These are phyloP conservation scores for Rhodotorula sphaerocarpa DNA, from an alignment of 768 basidiomycete species.

Conservation along the genomic window DNA sequence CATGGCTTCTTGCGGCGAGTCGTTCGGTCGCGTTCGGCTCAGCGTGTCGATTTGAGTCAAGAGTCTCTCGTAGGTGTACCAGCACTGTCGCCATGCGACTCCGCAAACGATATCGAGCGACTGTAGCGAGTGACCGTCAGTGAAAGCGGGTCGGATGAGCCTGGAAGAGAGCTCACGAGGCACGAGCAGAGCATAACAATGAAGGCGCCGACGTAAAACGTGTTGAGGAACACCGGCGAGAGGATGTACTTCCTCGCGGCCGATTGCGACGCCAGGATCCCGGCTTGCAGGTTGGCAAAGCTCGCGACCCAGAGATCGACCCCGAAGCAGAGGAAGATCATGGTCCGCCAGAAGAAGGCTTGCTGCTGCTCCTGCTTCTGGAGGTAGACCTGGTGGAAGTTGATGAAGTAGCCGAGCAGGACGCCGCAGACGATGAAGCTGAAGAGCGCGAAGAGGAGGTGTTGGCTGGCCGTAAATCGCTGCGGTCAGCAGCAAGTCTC, in stretches of 20 bases:
- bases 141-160: too few relatives aligned
- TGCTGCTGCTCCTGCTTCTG: background rate
- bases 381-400: background rate
- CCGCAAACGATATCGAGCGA: background rate
- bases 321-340: slow-evolving; percentile 5
- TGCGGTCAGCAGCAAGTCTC: too few relatives aligned
- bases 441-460: slow-evolving; percentile 14
- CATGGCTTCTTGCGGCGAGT: background rate
- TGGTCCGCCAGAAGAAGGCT: background rate
- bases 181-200: background rate
- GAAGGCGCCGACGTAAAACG: slow-evolving; percentile 5
- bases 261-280: slow-evolving; percentile 1
- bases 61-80: background rate
- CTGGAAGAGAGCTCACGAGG: background rate
- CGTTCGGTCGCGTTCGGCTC: too few relatives aligned
- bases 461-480: too few relatives aligned
- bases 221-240: slow-evolving; percentile 3
- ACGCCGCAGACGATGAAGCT: slow-evolving; percentile 2
- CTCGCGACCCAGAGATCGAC: slow-evolving; percentile 2
- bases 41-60: background rate
- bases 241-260: slow-evolving; percentile 7
- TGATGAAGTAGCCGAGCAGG: slow-evolving; percentile 3
- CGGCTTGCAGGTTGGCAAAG: slow-evolving; percentile 10
- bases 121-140: background rate
- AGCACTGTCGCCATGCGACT: background rate